Base-by-base conservation (phyloP, 352 stramenopile genomes). In the Phytophthora pinifolia region DNA sequence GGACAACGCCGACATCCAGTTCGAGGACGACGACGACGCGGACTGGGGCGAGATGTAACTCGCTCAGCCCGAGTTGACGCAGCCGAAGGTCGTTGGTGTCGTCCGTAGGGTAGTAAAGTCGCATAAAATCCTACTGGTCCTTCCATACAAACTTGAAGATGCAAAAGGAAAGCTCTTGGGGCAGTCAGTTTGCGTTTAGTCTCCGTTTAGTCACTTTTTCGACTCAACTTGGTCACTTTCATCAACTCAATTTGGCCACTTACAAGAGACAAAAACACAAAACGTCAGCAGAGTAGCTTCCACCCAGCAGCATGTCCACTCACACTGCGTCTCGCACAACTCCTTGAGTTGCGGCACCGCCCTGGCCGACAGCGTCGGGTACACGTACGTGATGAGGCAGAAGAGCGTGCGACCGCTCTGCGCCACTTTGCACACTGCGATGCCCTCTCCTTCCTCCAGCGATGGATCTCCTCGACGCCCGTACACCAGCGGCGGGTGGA, bases 31-130 rank as follows among this genome's bases (percentile, higher is more conserved):
- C 31, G 82, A 92, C 47, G 82, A 92, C 39, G 78, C 76, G 31
- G 83, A 92, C 55, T 92, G 83, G 83, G 83, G 83, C 18, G 83
- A 92, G 52, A 92, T 92, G 83, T 92, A 82, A 59, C 18, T 35
- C 15, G 3, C 10, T 14, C 34, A 34, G 42, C 46, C 22, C 14
- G 32, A 29, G 27, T 43, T 46, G 37, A 33, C 30, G 22, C 35
- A n/a, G n/a, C n/a, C n/a, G n/a, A n/a, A n/a, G n/a, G n/a, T 38
- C 33, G 31, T 50, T 45, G 47, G 31, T 48, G 18, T 42, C 17
- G 17, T 53, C 36, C 2, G 52, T 44, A n/a, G n/a, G n/a, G n/a
- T n/a, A 48, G 54, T 33, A 51, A 54, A 49, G 45, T 44, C 35
- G 15, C 25, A 35, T 50, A 45, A 62, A 53, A 18, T 44, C 25